Percentiles rank a stretch among this genome's conserved stretches.
Evolutionary conservation across 139 green algal species (phyloP).

Genomic region (Tetraselmis striata): DNA sequence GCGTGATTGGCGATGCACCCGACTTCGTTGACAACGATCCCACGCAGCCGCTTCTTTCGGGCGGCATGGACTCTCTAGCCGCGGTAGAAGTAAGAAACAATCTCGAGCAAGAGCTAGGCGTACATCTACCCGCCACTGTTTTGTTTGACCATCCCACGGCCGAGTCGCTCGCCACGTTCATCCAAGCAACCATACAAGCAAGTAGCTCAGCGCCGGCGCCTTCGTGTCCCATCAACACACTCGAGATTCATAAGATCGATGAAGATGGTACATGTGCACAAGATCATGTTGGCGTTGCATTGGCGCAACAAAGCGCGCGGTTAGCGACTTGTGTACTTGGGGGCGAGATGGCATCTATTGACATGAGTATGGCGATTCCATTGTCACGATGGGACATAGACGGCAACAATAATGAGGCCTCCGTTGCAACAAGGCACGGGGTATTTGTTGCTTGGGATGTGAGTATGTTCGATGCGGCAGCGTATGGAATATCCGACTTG

Average conservation of each 20-base stretch:
- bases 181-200: not conserved
- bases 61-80: not conserved
- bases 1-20: no score
- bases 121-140: slow-evolving; percentile 55
- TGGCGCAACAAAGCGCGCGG: slow-evolving; percentile 25
- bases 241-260: no score
- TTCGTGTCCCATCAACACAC: not conserved
- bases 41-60: no score
- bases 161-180: not conserved
- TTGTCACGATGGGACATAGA: not conserved
- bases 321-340: not conserved
- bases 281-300: not conserved
- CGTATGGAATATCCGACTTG: slow-evolving; percentile 51
- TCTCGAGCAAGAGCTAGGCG: slow-evolving; percentile 11
- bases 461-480: slow-evolving; percentile 60
- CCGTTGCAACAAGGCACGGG: slow-evolving; percentile 40
- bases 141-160: slow-evolving; percentile 64
- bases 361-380: not conserved
- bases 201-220: not conserved
- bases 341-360: not conserved
- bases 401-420: not conserved
- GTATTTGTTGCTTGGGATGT: slow-evolving; percentile 44
- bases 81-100: not conserved
- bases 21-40: no score
- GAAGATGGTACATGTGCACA: not conserved